A percentile compares a stretch with the other conserved stretches of the same genome.
These are phyloP conservation scores for Trametes cingulata DNA, from an alignment of 768 basidiomycete genomes.

Conservation along the genomic window DNA sequence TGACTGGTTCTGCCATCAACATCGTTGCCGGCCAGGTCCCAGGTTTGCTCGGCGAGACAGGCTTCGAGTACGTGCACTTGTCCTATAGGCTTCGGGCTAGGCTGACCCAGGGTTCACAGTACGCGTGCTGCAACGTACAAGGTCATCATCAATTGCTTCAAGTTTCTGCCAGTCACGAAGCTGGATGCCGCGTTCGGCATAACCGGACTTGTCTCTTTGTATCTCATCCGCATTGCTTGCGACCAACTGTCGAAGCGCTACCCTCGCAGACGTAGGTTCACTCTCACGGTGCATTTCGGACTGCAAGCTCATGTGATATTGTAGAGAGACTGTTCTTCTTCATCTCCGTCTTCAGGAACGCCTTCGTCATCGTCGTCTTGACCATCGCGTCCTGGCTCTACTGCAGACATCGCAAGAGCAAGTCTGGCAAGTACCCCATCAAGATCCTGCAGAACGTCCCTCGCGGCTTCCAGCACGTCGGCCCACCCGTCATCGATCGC, in stretches of 20 bases:
- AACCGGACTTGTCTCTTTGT: conserved; percentile 68
- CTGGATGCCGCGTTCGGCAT: conserved; percentile 93
- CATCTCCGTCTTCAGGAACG: conserved; percentile 73
- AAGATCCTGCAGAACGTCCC: conserved; percentile 84
- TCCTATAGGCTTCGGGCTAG: conserved; percentile 11
- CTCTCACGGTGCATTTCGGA: background rate
- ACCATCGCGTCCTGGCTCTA: conserved; percentile 89
- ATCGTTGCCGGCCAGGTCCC: conserved; percentile 90
- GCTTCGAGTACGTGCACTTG: conserved; percentile 64
- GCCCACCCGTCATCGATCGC: conserved; percentile 45
- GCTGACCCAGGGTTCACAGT: conserved; percentile 38
- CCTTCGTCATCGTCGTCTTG: conserved; percentile 85
- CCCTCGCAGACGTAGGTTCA: conserved; percentile 57
- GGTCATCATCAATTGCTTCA: conserved; percentile 93
- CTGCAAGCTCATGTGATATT: conserved; percentile 7
- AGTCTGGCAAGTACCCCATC: conserved; percentile 75
- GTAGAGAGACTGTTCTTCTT: conserved; percentile 76
- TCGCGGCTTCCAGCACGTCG: conserved; percentile 71
- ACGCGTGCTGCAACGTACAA: conserved; percentile 82
- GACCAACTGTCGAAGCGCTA: conserved; percentile 52
- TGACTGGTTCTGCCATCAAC: conserved; percentile 97
- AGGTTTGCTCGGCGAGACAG: conserved; percentile 82
- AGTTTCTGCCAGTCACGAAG: conserved; percentile 67
- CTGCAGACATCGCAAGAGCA: conserved; percentile 58
- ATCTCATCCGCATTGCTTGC: conserved; percentile 63